These are phyloP conservation scores for Leccinum barrowsii DNA, from an alignment of 768 basidiomycete genomes.

Conservation along the genomic window DNA sequence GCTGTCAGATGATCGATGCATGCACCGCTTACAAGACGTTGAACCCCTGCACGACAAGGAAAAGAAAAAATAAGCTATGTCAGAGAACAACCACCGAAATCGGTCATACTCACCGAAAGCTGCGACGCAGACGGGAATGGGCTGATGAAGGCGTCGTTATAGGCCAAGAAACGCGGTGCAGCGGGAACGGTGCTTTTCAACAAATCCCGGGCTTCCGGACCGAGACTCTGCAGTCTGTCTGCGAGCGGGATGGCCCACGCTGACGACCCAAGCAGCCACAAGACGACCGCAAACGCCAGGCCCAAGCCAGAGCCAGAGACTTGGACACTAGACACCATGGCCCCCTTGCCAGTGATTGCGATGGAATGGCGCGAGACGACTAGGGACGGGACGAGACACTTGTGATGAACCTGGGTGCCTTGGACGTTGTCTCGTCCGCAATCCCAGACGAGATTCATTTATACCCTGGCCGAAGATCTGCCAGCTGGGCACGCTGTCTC, in stretches of 20 bases:
- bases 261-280: background rate
- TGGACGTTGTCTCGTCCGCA: background rate
- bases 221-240: background rate
- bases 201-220: background rate
- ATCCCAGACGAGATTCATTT: background rate
- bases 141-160: background rate
- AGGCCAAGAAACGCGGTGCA: background rate
- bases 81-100: background rate
- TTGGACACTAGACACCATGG: background rate
- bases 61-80: background rate
- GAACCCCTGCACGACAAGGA: slow-evolving; percentile 18
- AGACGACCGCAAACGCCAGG: background rate
- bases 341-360: background rate
- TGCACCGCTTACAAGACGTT: slow-evolving; percentile 26
- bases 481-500: background rate
- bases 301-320: background rate
- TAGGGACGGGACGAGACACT: background rate
- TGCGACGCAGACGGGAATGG: background rate
- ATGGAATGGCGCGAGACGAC: background rate
- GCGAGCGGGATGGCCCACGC: background rate
- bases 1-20: background rate
- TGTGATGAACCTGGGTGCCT: background rate
- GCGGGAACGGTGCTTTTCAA: background rate
- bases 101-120: background rate
- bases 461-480: background rate